Base-by-base conservation (phyloP, 192 early-diverging fungal genomes). In the Entomortierella beljakovae region DNA sequence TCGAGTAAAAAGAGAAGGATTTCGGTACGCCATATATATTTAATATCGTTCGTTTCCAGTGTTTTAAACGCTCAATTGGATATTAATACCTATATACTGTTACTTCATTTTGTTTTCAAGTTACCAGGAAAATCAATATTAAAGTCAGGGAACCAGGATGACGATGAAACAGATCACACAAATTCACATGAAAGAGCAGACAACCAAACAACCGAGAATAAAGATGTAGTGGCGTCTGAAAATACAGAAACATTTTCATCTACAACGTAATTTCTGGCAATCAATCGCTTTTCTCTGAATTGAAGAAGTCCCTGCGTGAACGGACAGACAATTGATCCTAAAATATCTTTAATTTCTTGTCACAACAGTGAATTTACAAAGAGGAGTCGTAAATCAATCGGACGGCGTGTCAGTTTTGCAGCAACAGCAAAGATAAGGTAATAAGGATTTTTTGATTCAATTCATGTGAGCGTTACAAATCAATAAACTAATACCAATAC, bases 381-480 rank as follows among this genome's bases (percentile, higher is more conserved):
- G 42, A 52, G 75, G 23, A 79, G 31, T 15, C 60, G 67, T 4
- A 79, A 70, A 37, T 79, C 75, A 4, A 65, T 70, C 31, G 52
- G 55, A 54, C 46, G 75, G 40, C 75, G 75, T 56, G 75, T 79
- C 22, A 79, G 75, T 61, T 79, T 79, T 46, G 75, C 75, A 38
- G 62, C 75, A 8, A 79, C 75, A 13, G 75, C 75, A 13, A 70
- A 68, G 57, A 79, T 79, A 28, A 79, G 75, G 75, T 79, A 64
- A n/a, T n/a, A n/a, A n/a, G n/a, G n/a, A n/a, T n/a, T n/a, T n/a
- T n/a, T n/a, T n/a, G n/a, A n/a, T n/a, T n/a, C n/a, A n/a, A 26
- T 11, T 15, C 26, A 61, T 43, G 2, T 22, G 10, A 25, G 20
- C 23, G 10, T 25, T 10, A 1, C 52, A 23, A 16, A 11, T 1